Evolutionary conservation across 306 rosid genomes (phyloP).

Genomic region (Echinosophora koreensis): DNA sequence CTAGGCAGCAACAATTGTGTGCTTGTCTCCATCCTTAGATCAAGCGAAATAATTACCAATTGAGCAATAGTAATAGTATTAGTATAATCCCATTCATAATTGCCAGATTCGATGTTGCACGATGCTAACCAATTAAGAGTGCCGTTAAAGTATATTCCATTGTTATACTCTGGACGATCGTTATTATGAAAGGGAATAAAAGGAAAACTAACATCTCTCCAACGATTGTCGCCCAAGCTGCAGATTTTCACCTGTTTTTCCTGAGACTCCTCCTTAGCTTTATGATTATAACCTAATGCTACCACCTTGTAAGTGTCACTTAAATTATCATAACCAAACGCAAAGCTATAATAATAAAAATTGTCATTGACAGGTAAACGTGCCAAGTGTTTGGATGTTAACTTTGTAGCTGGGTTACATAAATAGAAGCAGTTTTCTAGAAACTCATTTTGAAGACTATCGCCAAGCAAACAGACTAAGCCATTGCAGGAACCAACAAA

Average conservation of each 20-base stretch:
- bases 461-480: neutral
- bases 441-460: rapidly evolving
- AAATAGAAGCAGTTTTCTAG: neutral
- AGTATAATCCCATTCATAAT: neutral
- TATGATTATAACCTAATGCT: neutral
- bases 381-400: neutral
- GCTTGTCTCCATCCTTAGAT: neutral
- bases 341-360: neutral
- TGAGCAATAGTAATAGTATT: neutral
- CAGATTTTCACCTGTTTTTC: neutral
- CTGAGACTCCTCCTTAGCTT: no score
- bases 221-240: neutral
- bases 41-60: neutral
- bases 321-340: neutral
- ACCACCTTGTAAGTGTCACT: constrained; percentile 2
- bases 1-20: neutral
- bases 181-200: neutral
- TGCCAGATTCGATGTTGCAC: no score
- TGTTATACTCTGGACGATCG: neutral
- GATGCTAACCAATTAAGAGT: constrained; percentile 1
- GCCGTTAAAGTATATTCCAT: neutral
- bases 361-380: neutral
- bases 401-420: neutral
- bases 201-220: neutral
- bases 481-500: neutral